These are phyloP conservation scores for Boletus speciosus DNA, from an alignment of 768 basidiomycete species.

Conservation along the genomic window DNA sequence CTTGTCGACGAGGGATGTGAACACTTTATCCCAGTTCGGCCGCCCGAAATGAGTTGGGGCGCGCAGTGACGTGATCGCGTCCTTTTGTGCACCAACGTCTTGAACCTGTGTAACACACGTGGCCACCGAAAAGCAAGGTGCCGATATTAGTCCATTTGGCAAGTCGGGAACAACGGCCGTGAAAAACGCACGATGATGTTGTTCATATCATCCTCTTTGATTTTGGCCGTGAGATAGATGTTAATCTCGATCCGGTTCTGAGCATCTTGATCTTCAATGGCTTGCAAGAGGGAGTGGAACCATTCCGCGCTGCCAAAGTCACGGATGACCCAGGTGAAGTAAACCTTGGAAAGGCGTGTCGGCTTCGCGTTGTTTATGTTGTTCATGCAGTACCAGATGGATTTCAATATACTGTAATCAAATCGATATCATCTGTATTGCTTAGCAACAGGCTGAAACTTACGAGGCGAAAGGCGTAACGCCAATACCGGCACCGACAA, in stretches of 20 bases:
- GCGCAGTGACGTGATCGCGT: slow-evolving; percentile 83
- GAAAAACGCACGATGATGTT: slow-evolving; percentile 71
- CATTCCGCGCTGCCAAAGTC: slow-evolving; percentile 88
- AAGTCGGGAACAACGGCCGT: neutral
- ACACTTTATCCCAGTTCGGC: slow-evolving; percentile 81
- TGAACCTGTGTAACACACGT: slow-evolving; percentile 48
- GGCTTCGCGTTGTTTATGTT: slow-evolving; percentile 69
- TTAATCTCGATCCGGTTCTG: slow-evolving; percentile 88
- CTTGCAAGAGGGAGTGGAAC: slow-evolving; percentile 92
- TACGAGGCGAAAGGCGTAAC: slow-evolving; percentile 95
- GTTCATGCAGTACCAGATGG: slow-evolving; percentile 97
- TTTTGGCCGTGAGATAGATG: slow-evolving; percentile 87
- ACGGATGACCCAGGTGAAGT: slow-evolving; percentile 95
- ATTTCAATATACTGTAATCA: slow-evolving; percentile 68
- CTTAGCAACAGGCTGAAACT: slow-evolving; percentile 29
- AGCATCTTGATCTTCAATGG: slow-evolving; percentile 90
- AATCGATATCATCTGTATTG: slow-evolving; percentile 1
- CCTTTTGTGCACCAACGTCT: slow-evolving; percentile 90
- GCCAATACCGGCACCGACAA: slow-evolving; percentile 94
- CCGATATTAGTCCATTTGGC: slow-evolving; percentile 1
- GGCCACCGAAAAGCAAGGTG: neutral
- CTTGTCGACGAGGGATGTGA: slow-evolving; percentile 69
- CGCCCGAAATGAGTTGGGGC: slow-evolving; percentile 92
- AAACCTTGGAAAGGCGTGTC: slow-evolving; percentile 85
- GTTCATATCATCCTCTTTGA: slow-evolving; percentile 90